phyloP scores from a whole-genome alignment of 2,329 filamentous ascomycete species.

The Graphilbum fragrans region DNA sequence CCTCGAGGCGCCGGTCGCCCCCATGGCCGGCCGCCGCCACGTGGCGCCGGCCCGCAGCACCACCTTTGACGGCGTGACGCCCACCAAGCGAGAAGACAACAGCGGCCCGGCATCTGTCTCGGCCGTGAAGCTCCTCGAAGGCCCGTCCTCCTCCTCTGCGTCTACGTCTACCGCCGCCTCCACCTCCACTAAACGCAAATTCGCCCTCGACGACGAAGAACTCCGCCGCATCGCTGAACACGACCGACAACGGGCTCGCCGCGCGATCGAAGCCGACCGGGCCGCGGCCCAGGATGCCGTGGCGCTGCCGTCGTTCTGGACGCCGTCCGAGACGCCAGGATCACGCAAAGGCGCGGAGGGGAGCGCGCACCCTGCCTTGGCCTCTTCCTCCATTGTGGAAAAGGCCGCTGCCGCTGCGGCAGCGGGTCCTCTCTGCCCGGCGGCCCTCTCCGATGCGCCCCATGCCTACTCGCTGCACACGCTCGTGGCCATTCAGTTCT shows the following conservation, averaged over 20 bases:
- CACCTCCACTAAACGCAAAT: slow-evolving; percentile 56
- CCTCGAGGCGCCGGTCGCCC: slow-evolving; percentile 20
- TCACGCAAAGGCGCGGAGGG: slow-evolving; percentile 41
- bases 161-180: too few species aligned
- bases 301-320: slow-evolving; percentile 77
- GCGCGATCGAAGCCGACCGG: slow-evolving; percentile 61
- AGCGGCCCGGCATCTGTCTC: too few species aligned
- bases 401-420: background rate
- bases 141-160: too few species aligned
- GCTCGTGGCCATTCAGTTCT: slow-evolving; percentile 66
- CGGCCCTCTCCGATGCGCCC: slow-evolving; percentile 49
- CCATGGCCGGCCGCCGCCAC: slow-evolving; percentile 13
- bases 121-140: too few species aligned
- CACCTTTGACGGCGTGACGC: background rate
- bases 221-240: slow-evolving; percentile 55
- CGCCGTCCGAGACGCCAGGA: slow-evolving; percentile 67
- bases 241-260: slow-evolving; percentile 58
- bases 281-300: slow-evolving; percentile 50
- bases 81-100: slow-evolving; percentile 21
- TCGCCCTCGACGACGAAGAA: slow-evolving; percentile 68
- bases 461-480: slow-evolving; percentile 70
- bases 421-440: slow-evolving; percentile 57
- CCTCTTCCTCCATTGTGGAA: too few species aligned
- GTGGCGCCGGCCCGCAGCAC: slow-evolving; percentile 11
- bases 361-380: too few species aligned